Conservation (phyloP, 2,329 filamentous ascomycete genomes). For the Fusarium foetens region DNA sequence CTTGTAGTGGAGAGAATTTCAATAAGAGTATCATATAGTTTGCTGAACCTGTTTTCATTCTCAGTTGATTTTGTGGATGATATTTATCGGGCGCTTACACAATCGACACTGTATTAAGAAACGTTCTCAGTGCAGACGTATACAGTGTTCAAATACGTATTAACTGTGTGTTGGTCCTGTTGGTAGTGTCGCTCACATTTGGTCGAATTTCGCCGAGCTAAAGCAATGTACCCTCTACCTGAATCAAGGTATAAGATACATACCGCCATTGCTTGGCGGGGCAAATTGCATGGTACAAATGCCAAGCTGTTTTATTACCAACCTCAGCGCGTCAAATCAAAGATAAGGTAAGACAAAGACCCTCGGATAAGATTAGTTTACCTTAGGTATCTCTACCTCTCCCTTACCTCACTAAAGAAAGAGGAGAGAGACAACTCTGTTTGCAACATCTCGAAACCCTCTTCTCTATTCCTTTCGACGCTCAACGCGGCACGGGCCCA, state of each 20-base stretch:
- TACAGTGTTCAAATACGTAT: neutral
- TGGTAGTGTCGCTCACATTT: constrained; percentile 9
- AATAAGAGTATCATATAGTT: constrained; percentile 13
- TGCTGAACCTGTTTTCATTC: constrained; percentile 12
- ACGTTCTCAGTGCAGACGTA: rapidly evolving
- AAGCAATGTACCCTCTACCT: constrained; percentile 16
- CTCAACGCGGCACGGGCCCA: constrained; percentile 10
- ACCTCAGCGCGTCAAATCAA: constrained; percentile 13
- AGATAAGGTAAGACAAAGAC: constrained; percentile 15
- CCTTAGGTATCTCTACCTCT: constrained; percentile 2
- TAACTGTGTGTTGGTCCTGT: constrained; percentile 29
- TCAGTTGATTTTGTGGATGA: neutral
- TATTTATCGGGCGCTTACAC: neutral
- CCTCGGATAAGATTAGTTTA: constrained; percentile 13
- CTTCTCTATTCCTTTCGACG: neutral
- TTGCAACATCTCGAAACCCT: neutral
- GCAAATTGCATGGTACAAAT: constrained; percentile 8
- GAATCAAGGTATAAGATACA: constrained; percentile 12
- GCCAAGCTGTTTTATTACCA: constrained; percentile 29
- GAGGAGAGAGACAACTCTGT: neutral
- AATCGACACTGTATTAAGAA: constrained; percentile 1
- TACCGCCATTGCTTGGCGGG: neutral
- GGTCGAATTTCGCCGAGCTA: neutral
- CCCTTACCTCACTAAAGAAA: constrained; percentile 1
- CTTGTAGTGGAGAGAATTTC: constrained; percentile 16